Conservation (phyloP, 768 basidiomycete genomes). For the Pleurotus tuoliensis region DNA sequence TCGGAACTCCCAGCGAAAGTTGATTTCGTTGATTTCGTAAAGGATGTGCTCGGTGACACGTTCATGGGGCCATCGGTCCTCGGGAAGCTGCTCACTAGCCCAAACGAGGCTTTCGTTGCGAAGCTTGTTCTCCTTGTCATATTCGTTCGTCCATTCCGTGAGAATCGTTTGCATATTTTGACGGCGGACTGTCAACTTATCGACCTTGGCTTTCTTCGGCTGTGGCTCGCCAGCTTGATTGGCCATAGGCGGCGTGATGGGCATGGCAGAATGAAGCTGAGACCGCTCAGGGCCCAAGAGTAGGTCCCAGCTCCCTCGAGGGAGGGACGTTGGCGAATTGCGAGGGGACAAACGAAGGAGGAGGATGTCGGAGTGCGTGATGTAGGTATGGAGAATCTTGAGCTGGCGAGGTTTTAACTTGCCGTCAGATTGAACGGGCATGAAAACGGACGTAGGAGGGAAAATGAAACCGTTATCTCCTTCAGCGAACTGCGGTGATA, state of each 20-base stretch:
- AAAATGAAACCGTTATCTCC: not conserved
- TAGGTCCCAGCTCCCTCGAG: too few relatives aligned
- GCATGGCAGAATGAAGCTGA: too few relatives aligned
- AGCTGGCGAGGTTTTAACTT: not conserved
- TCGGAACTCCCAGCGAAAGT: not conserved
- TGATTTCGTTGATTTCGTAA: not conserved
- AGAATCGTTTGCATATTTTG: too few relatives aligned
- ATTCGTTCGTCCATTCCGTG: too few relatives aligned
- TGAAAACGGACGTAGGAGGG: not conserved
- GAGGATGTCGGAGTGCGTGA: not conserved
- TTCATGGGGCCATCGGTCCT: not conserved
- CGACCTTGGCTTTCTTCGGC: too few relatives aligned
- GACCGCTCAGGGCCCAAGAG: too few relatives aligned
- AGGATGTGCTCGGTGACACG: not conserved
- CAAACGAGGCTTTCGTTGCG: not conserved
- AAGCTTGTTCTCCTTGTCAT: not conserved
- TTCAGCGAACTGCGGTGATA: rapidly evolving
- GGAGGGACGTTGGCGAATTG: too few relatives aligned
- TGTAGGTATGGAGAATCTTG: not conserved
- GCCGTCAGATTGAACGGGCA: not conserved
- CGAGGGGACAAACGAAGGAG: not conserved
- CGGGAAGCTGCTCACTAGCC: not conserved
- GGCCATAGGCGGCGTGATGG: too few relatives aligned
- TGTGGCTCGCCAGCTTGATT: too few relatives aligned
- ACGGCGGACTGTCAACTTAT: too few relatives aligned